These are phyloP conservation scores for Colletotrichum simmondsii DNA, from an alignment of 2,329 filamentous ascomycete species.

Conservation along the genomic window DNA sequence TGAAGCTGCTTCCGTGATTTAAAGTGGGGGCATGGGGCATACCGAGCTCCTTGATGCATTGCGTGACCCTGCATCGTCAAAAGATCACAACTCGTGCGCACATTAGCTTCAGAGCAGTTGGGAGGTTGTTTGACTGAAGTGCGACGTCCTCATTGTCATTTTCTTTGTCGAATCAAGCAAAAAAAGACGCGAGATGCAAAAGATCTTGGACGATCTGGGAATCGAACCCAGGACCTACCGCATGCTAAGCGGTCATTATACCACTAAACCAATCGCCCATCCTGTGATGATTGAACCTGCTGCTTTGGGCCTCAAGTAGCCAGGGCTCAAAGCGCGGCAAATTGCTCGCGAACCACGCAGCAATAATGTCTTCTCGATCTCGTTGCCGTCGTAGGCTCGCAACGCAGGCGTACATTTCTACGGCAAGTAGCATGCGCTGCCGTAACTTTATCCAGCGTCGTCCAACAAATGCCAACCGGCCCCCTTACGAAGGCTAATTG, in stretches of 20 bases:
- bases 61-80: not conserved
- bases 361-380: no score
- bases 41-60: not conserved
- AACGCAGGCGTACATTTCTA: no score
- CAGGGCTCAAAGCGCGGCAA: no score
- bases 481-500: no score
- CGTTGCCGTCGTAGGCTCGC: no score
- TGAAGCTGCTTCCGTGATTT: not conserved
- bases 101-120: not conserved
- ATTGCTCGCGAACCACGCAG: not conserved
- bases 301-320: no score
- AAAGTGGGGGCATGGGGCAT: not conserved
- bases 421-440: no score
- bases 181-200: not conserved
- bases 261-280: conserved; percentile 23
- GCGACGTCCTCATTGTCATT: not conserved
- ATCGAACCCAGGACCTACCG: conserved; percentile 29
- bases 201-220: conserved; percentile 3
- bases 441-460: no score
- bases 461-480: no score
- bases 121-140: not conserved
- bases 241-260: conserved; percentile 30
- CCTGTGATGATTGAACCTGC: no score
- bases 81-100: not conserved
- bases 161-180: not conserved